phyloP scores from a whole-genome alignment of 352 stramenopile species.

The Vaucheria bursata region DNA sequence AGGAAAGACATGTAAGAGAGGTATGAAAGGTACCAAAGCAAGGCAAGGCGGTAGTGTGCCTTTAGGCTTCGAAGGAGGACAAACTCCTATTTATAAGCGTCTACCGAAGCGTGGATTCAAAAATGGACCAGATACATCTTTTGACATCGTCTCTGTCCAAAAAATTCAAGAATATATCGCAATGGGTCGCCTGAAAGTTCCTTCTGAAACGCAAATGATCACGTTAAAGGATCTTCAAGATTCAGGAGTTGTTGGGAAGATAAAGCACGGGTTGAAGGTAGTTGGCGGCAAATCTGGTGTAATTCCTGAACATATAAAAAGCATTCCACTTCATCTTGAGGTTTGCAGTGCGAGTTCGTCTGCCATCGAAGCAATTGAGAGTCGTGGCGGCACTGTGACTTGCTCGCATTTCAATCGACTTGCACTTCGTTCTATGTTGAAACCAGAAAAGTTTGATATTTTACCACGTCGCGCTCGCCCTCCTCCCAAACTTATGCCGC shows the following conservation, averaged over 20 bases:
- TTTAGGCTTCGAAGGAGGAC: slow-evolving; percentile 90
- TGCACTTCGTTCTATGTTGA: slow-evolving; percentile 80
- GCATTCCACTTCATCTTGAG: slow-evolving; percentile 79
- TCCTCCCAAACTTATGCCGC: slow-evolving; percentile 86
- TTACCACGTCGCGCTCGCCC: slow-evolving; percentile 83
- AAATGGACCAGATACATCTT: slow-evolving; percentile 74
- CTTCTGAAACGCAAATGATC: slow-evolving; percentile 54
- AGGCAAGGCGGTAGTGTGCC: slow-evolving; percentile 72
- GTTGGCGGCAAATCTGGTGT: slow-evolving; percentile 57
- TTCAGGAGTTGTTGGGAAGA: slow-evolving; percentile 67
- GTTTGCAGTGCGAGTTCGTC: slow-evolving; percentile 79
- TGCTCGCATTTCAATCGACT: slow-evolving; percentile 93
- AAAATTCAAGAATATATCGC: slow-evolving; percentile 89
- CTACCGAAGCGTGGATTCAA: slow-evolving; percentile 95
- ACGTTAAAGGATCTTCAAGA: slow-evolving; percentile 81
- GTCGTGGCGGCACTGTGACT: slow-evolving; percentile 79
- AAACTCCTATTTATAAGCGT: slow-evolving; percentile 91
- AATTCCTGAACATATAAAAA: background rate
- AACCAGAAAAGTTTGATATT: slow-evolving; percentile 89
- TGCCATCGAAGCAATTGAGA: slow-evolving; percentile 89
- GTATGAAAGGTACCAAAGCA: slow-evolving; percentile 94
- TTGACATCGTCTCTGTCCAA: slow-evolving; percentile 83
- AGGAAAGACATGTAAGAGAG: slow-evolving; percentile 86
- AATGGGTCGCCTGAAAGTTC: slow-evolving; percentile 79
- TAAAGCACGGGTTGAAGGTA: slow-evolving; percentile 92